Conservation (phyloP, 2,329 filamentous ascomycete genomes). For the Sporothrix luriei region DNA sequence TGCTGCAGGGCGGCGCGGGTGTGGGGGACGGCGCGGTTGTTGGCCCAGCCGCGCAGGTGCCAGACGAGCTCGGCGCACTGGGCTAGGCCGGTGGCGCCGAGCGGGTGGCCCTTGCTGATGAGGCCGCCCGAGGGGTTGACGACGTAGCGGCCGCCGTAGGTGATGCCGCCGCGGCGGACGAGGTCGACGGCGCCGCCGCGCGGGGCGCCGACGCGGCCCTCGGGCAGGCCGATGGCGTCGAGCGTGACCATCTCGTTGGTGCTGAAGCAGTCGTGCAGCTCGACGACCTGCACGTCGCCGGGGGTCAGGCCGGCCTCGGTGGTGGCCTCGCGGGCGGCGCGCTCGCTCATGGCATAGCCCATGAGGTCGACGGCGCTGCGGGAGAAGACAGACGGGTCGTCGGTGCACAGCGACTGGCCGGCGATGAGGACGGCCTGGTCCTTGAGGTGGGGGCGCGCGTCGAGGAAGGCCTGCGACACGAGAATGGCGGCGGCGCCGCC, state of each 20-base stretch:
- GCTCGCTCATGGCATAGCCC: conserved; percentile 80
- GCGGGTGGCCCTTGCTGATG: conserved; percentile 93
- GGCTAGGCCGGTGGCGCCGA: conserved; percentile 91
- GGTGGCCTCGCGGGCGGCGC: conserved; percentile 70
- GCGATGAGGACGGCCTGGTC: conserved; percentile 85
- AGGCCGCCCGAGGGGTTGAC: conserved; percentile 93
- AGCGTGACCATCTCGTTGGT: conserved; percentile 92
- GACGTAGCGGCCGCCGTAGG: conserved; percentile 80
- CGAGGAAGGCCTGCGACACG: conserved; percentile 85
- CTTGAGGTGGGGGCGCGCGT: conserved; percentile 78
- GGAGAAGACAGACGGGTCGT: conserved; percentile 77
- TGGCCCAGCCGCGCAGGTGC: conserved; percentile 95
- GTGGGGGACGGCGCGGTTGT: conserved; percentile 72
- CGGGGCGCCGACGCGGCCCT: conserved; percentile 77
- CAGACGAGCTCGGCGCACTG: conserved; percentile 95
- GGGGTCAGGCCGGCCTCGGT: conserved; percentile 71
- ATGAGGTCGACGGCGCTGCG: conserved; percentile 82
- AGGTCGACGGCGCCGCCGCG: conserved; percentile 89
- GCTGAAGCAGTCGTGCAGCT: conserved; percentile 96
- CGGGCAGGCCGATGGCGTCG: conserved; percentile 79
- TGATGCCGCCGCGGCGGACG: conserved; percentile 84
- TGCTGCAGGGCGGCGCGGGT: conserved; percentile 82
- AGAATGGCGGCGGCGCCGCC: conserved; percentile 86
- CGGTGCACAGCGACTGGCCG: conserved; percentile 84
- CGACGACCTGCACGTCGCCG: conserved; percentile 76